Percentiles rank a stretch among this genome's conserved stretches.
Evolutionary conservation across 352 stramenopile genomes (phyloP).

Genomic region (Thraustochytrium striatum): DNA sequence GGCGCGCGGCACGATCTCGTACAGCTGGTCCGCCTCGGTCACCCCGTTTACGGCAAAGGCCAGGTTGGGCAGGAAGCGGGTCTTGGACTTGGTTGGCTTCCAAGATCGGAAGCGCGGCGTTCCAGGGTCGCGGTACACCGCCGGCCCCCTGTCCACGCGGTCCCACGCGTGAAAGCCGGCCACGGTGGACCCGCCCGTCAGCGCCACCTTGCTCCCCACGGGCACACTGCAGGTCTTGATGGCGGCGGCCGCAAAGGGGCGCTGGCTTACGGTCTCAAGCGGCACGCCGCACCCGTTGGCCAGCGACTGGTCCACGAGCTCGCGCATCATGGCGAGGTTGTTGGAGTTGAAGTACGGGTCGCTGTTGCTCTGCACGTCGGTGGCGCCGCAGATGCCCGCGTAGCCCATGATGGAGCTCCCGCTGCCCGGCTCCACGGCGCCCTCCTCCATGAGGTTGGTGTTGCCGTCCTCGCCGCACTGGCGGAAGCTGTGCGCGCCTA

Average conservation of each 20-base stretch:
- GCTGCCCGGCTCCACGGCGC: conserved; percentile 44
- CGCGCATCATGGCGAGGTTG: conserved; percentile 28
- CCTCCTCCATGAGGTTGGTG: conserved; percentile 6
- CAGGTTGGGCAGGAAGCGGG: conserved; percentile 40
- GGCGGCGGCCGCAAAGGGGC: background rate
- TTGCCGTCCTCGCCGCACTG: conserved; percentile 28
- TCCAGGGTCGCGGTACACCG: background rate
- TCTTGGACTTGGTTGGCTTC: conserved; percentile 17
- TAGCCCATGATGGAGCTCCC: conserved; percentile 49
- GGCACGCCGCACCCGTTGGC: background rate
- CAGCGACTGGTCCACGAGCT: background rate
- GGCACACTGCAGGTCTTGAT: background rate
- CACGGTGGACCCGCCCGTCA: background rate
- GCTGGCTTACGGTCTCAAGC: background rate
- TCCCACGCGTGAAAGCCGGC: conserved; percentile 29
- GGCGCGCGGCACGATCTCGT: background rate
- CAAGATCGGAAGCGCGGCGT: conserved; percentile 2
- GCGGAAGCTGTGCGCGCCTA: conserved; percentile 28
- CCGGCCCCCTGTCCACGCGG: conserved; percentile 2
- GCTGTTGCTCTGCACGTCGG: conserved; percentile 37
- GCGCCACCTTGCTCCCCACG: conserved; percentile 20
- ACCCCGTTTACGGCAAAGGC: background rate
- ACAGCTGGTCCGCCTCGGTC: background rate
- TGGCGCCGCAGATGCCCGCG: conserved; percentile 18
- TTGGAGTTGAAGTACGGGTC: conserved; percentile 47